phyloP scores from a whole-genome alignment of 352 stramenopile species.

The Globisporangium cylindrosporum region DNA sequence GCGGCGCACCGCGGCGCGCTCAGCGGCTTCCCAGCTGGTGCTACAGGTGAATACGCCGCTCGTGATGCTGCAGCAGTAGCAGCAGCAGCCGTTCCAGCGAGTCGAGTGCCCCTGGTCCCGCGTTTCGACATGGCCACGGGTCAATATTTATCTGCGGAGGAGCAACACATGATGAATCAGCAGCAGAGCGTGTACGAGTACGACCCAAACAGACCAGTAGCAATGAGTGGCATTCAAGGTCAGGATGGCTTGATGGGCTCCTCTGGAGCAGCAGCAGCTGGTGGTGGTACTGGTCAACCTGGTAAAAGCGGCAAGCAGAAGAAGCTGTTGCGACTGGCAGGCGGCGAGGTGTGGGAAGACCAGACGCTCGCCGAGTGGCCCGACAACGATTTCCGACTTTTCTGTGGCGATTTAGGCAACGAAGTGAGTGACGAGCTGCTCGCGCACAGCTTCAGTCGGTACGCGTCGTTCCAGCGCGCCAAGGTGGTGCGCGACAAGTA shows the following conservation, averaged over 20 bases:
- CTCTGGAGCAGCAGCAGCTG: background rate
- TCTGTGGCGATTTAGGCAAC: constrained; percentile 93
- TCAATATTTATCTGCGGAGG: constrained; percentile 52
- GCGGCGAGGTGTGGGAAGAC: constrained; percentile 92
- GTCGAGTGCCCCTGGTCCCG: constrained; percentile 28
- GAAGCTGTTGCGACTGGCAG: constrained; percentile 59
- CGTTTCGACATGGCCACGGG: constrained; percentile 73
- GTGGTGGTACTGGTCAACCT: background rate
- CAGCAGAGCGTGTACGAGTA: constrained; percentile 87
- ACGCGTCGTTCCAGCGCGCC: constrained; percentile 76
- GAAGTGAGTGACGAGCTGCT: constrained; percentile 90
- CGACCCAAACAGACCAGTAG: constrained; percentile 50
- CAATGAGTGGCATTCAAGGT: background rate
- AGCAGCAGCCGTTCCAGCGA: background rate
- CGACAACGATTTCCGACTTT: constrained; percentile 96
- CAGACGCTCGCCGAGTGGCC: constrained; percentile 92
- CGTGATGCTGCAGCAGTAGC: background rate
- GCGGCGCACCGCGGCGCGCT: constrained; percentile 54
- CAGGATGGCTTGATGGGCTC: background rate
- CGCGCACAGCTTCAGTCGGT: constrained; percentile 70
- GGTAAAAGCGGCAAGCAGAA: constrained; percentile 32
- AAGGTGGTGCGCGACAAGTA: constrained; percentile 82
- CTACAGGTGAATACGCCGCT: constrained; percentile 44
- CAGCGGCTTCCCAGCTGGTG: constrained; percentile 61
- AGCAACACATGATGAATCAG: constrained; percentile 79